Evolutionary conservation across 352 stramenopile genomes (phyloP).

Genomic region (Phytopythium sindhum): DNA sequence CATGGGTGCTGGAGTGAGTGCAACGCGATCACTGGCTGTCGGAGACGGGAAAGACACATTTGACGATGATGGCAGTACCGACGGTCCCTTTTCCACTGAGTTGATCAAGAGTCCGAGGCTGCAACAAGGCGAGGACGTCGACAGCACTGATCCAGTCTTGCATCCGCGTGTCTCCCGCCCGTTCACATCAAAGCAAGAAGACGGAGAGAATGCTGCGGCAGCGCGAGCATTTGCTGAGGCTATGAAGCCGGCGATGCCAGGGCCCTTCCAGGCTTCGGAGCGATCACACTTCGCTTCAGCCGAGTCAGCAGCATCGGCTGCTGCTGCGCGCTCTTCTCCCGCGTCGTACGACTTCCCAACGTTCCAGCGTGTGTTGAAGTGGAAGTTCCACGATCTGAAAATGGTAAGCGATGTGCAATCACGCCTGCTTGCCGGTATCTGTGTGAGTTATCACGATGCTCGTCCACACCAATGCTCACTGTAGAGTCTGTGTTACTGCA

Average conservation of each 20-base stretch:
- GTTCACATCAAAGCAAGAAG: neutral
- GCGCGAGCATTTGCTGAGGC: neutral
- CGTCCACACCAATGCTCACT: neutral
- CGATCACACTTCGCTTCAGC: constrained; percentile 20
- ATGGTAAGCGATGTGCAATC: constrained; percentile 43
- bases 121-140: neutral
- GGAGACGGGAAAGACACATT: neutral
- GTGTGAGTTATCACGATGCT: neutral
- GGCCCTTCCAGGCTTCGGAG: neutral
- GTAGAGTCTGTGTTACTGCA: neutral
- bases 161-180: neutral
- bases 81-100: neutral
- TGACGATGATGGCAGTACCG: neutral
- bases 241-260: constrained; percentile 1
- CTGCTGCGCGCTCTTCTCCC: constrained; percentile 13
- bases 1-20: neutral
- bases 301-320: constrained; percentile 1
- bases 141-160: neutral
- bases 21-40: neutral
- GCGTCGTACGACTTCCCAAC: constrained; percentile 30
- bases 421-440: neutral
- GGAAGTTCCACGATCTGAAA: constrained; percentile 86
- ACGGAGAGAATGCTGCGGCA: neutral
- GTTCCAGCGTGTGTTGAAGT: constrained; percentile 80
- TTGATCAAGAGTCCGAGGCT: neutral